These are phyloP conservation scores for Hanseniaspora uvarum DNA, from an alignment of 1,139 yeast genomes.

Conservation along the genomic window DNA sequence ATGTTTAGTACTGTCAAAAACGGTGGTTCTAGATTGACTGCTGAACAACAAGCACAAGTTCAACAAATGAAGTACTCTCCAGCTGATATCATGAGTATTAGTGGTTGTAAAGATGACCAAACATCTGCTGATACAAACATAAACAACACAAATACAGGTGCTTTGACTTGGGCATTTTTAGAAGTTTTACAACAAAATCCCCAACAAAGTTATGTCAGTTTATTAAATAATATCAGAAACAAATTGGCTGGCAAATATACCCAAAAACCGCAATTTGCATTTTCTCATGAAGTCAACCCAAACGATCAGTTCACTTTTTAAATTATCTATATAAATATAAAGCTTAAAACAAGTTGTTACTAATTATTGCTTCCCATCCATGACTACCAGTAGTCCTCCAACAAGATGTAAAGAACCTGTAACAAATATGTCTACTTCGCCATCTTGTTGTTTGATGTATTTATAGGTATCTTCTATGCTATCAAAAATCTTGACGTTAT, in stretches of 20 bases:
- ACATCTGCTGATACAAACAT: constrained; percentile 70
- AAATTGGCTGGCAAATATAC: constrained; percentile 60
- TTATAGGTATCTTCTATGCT: constrained; percentile 65
- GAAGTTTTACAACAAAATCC: constrained; percentile 57
- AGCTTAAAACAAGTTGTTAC: neutral
- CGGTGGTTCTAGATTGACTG: constrained; percentile 27
- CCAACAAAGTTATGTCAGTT: constrained; percentile 63
- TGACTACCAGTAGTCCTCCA: constrained; percentile 83
- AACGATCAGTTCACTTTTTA: constrained; percentile 50
- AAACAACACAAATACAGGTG: constrained; percentile 76
- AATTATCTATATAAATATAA: neutral
- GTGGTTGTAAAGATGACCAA: constrained; percentile 87
- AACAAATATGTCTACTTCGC: constrained; percentile 63
- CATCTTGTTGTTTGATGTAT: constrained; percentile 29
- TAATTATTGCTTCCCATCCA: constrained; percentile 37
- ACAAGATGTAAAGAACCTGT: constrained; percentile 91
- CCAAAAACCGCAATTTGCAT: constrained; percentile 81
- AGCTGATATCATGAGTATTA: constrained; percentile 76
- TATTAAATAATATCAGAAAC: constrained; percentile 70
- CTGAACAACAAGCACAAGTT: constrained; percentile 37
- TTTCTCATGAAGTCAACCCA: constrained; percentile 77
- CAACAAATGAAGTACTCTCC: constrained; percentile 62
- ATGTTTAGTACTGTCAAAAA: constrained; percentile 41
- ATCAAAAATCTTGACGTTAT: constrained; percentile 48
- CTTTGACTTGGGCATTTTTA: constrained; percentile 87